Evolutionary conservation across 208 protist genomes (phyloP).

Genomic region (Leishmania lainsoni): DNA sequence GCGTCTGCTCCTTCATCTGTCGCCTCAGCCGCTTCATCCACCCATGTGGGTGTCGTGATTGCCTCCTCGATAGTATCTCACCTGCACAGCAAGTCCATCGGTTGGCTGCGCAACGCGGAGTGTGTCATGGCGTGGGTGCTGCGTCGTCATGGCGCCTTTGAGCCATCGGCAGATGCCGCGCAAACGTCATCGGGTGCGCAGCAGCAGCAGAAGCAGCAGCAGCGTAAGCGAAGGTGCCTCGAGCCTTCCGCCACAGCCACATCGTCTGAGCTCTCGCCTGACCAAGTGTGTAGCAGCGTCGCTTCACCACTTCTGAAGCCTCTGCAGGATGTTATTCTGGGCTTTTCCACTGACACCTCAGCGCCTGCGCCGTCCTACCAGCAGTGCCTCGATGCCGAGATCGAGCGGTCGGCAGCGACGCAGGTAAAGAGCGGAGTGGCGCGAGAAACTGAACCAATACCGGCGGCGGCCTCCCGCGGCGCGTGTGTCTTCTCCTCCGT

Average conservation of each 20-base stretch:
- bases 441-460: background rate
- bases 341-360: background rate
- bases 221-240: constrained; percentile 31
- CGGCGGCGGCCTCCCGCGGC: background rate
- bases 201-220: constrained; percentile 20
- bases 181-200: constrained; percentile 1
- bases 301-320: constrained; percentile 4
- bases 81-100: constrained; percentile 11
- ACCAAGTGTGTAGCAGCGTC: background rate
- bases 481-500: constrained; percentile 4
- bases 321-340: constrained; percentile 18
- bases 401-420: constrained; percentile 5
- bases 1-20: background rate
- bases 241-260: constrained; percentile 4
- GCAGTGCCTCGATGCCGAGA: constrained; percentile 15
- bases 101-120: constrained; percentile 36
- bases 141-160: constrained; percentile 22
- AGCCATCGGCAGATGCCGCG: background rate
- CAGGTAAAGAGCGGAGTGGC: background rate
- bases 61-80: constrained; percentile 15
- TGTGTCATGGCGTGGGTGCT: constrained; percentile 38
- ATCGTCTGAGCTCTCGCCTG: background rate
- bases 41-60: background rate
- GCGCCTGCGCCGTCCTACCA: constrained; percentile 3
- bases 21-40: background rate